Percentiles rank a stretch among this genome's conserved stretches.
Conservation (phyloP, 1,284 basidiomycete genomes). For the Xanthoconium separans region DNA sequence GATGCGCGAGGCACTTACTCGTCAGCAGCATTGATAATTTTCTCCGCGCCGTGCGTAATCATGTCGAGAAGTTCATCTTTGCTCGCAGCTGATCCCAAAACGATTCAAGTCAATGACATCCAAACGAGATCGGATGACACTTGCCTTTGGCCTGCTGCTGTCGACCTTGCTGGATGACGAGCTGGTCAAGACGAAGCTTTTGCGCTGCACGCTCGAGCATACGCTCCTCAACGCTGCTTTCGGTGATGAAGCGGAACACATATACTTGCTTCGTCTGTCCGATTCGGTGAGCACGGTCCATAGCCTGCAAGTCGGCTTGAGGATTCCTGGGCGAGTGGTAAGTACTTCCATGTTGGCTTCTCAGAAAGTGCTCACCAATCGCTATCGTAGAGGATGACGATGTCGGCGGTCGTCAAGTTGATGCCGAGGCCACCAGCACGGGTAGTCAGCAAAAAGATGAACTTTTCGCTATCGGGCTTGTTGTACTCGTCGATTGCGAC, state of each 20-base stretch:
- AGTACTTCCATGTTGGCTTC: conserved; percentile 10
- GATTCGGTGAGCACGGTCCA: conserved; percentile 99
- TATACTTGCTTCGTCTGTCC: conserved; percentile 99
- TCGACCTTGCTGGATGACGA: conserved; percentile 97
- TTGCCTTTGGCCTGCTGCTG: conserved; percentile 66
- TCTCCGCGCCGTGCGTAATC: conserved; percentile 98
- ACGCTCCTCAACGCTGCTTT: conserved; percentile 95
- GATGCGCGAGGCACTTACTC: conserved; percentile 44
- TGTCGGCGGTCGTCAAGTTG: conserved; percentile 93
- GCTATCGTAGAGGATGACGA: conserved; percentile 96
- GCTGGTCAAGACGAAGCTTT: conserved; percentile 93
- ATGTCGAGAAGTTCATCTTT: conserved; percentile 98
- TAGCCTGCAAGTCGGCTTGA: conserved; percentile 97
- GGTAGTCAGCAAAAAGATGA: conserved; percentile 96
- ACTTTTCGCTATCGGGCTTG: conserved; percentile 92
- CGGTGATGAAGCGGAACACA: conserved; percentile 97
- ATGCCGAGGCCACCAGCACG: conserved; percentile 99
- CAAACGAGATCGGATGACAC: conserved; percentile 8
- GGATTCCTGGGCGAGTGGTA: conserved; percentile 70
- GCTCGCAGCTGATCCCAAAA: conserved; percentile 62
- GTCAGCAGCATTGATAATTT: conserved; percentile 83
- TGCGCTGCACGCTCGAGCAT: conserved; percentile 97
- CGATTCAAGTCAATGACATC: background rate
- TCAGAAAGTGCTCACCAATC: conserved; percentile 67
- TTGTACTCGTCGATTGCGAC: conserved; percentile 98